Evolutionary conservation across 768 basidiomycete species (phyloP).

Genomic region (Termitomyces sp.): DNA sequence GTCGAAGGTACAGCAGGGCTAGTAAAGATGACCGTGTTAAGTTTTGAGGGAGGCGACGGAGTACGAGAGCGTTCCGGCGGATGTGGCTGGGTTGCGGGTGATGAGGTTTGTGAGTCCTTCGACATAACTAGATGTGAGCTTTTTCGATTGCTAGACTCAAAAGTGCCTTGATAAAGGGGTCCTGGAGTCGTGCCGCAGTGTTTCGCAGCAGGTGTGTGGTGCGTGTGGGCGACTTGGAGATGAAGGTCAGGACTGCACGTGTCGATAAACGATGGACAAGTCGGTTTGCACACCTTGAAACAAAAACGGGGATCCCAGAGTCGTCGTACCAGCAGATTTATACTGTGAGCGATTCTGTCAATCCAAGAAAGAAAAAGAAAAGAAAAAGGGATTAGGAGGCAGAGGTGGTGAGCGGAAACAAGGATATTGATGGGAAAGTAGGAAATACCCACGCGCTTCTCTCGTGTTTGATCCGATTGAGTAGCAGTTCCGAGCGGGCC

Average conservation of each 20-base stretch:
- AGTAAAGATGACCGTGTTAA: constrained; percentile 18
- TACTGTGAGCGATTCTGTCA: constrained; percentile 16
- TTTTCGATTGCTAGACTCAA: constrained; percentile 11
- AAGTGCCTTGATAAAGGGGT: constrained; percentile 9
- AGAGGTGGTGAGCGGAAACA: constrained; percentile 17
- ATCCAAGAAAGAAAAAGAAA: constrained; percentile 17
- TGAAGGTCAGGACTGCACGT: constrained; percentile 12
- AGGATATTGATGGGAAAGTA: constrained; percentile 11
- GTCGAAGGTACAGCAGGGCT: constrained; percentile 21
- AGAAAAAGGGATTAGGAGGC: constrained; percentile 22
- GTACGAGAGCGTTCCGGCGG: constrained; percentile 14
- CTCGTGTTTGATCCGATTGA: constrained; percentile 33
- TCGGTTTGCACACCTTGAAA: constrained; percentile 26
- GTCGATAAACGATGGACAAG: neutral
- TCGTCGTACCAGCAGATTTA: constrained; percentile 20
- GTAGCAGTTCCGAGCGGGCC: constrained; percentile 7
- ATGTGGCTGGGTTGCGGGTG: constrained; percentile 15
- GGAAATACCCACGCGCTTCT: constrained; percentile 32
- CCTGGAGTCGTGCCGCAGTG: constrained; percentile 13
- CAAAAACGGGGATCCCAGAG: constrained; percentile 33
- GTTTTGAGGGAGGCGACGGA: constrained; percentile 20
- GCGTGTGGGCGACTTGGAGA: constrained; percentile 24
- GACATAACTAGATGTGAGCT: constrained; percentile 13
- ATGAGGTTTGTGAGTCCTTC: constrained; percentile 5
- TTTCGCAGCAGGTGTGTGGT: constrained; percentile 26